Base-by-base conservation (phyloP, 2,329 filamentous ascomycete species). In the Cadophora sp. region DNA sequence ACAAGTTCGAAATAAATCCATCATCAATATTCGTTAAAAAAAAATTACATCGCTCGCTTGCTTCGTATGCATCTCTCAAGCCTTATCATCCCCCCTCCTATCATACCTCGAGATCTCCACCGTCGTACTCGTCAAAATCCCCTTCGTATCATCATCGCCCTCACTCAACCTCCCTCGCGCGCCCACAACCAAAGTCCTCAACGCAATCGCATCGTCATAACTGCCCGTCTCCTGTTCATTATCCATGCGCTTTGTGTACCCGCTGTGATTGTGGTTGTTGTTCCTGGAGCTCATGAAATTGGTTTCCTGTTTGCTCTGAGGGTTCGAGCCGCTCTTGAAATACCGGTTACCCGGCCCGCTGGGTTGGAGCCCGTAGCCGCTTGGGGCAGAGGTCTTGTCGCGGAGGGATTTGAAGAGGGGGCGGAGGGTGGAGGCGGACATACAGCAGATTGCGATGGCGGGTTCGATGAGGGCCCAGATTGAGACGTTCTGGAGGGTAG, bases 381-480 rank as follows among this genome's bases (percentile, higher is more conserved):
- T 41, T 4, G 55, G 33, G 20, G 20, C 20, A 1, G 27, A 30
- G 41, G 47, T 43, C n/a, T 65, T 65, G 1, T 65, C 63, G 45
- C 55, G 45, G 4, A 65, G 33, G 24, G 55, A 59, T 9, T 59
- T 64, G 61, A 72, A 68, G 5, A 72, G 66, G 16, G 70, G 70
- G 16, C 67, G 62, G 20, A 45, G 69, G 24, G 68, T 68, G 11
- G 65, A 64, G 14, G 64, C 39, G 6, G 66, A 51, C 48, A 72
- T 62, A 47, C 70, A 72, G 55, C 59, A 66, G 55, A 72, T 69
- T 3, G 62, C 67, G 7, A 70, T 69, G 20, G 66, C 66, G 2
- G 70, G 70, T 39, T 72, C 70, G 33, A 72, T 66, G 48, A 72
- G 68, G 18, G 65, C 66, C 68, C 68, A 72, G 30, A 72, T 66